Base-by-base conservation (phyloP, 164 flowering plant genomes). In the Stephania yunnanensis region DNA sequence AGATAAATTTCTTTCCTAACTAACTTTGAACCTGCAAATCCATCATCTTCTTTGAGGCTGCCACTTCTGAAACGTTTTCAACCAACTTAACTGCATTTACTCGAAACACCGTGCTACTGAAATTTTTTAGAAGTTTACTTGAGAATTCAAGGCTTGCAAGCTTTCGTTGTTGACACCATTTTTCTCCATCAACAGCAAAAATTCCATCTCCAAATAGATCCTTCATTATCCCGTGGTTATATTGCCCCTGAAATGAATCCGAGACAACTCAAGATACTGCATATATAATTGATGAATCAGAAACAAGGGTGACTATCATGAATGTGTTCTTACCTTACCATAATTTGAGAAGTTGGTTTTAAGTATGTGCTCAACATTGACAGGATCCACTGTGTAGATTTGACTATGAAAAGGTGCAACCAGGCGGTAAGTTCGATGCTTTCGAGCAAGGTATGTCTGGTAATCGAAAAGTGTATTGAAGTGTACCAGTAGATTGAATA, bases 141-240 rank as follows among this genome's bases (percentile, higher is more conserved):
- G 86, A 85, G 74, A 88, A 87, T 9, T 85, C 91, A 64, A 73
- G 78, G 80, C 88, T 88, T 0, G 87, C 84, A 13, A 83, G 68
- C 73, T 82, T 86, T 52, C 87, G 58, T 71, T 84, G 87, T 61
- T 83, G 83, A 13, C 78, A 82, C 87, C 90, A 87, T 64, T 83
- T 86, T 10, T 86, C 85, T 5, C 89, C 87, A 66, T 87, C 90
- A 15, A 86, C 89, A 0, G 89, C 82, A 68, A 86, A 88, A 55
- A 88, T 85, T 65, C 86, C 89, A 45, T 87, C 86, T 10, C 88
- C 86, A 29, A 86, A 58, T 3, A 86, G 75, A 77, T 84, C 88
- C 30, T 67, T 83, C 81, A 84, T 69, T 22, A 86, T 78, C n/a
- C 71, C 80, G 42, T 45, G 48, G 29, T 86, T 69, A 46, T 78